phyloP scores from a whole-genome alignment of 148 eudicot genomes.

The Persicaria tinctoria region DNA sequence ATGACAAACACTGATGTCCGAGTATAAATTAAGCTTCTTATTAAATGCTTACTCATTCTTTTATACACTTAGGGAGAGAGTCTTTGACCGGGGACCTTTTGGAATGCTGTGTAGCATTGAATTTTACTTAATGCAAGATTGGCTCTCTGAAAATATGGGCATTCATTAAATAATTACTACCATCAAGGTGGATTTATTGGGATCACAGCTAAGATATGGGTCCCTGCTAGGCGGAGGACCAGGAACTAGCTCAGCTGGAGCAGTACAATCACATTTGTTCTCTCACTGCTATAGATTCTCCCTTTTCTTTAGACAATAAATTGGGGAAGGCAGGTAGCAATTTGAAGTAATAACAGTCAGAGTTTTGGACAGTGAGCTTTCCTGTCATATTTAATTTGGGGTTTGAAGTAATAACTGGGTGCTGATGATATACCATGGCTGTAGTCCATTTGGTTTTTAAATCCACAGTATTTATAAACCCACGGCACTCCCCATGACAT shows the following conservation, averaged over 20 bases:
- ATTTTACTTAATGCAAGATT: not conserved
- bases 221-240: conserved; percentile 12
- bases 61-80: not conserved
- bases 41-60: not conserved
- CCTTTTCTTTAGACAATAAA: conserved; percentile 5
- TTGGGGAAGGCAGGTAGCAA: conserved; percentile 7
- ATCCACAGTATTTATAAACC: conserved; percentile 8
- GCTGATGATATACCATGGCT: not conserved
- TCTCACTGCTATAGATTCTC: conserved; percentile 3
- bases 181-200: conserved; percentile 13
- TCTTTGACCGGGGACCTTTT: conserved; percentile 7
- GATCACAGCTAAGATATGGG: conserved; percentile 14
- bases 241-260: conserved; percentile 7
- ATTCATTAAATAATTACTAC: conserved; percentile 9
- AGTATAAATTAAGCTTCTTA: not conserved
- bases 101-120: conserved; percentile 11
- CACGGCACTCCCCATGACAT: conserved; percentile 7
- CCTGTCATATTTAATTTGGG: conserved; percentile 1
- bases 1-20: not conserved
- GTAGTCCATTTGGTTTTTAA: not conserved
- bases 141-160: conserved; percentile 9
- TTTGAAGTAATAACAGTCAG: conserved; percentile 4
- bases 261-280: conserved; percentile 10
- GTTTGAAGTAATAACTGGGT: not conserved
- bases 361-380: conserved; percentile 8